phyloP scores from a whole-genome alignment of 2,329 filamentous ascomycete species.

The Helotiales sp. region DNA sequence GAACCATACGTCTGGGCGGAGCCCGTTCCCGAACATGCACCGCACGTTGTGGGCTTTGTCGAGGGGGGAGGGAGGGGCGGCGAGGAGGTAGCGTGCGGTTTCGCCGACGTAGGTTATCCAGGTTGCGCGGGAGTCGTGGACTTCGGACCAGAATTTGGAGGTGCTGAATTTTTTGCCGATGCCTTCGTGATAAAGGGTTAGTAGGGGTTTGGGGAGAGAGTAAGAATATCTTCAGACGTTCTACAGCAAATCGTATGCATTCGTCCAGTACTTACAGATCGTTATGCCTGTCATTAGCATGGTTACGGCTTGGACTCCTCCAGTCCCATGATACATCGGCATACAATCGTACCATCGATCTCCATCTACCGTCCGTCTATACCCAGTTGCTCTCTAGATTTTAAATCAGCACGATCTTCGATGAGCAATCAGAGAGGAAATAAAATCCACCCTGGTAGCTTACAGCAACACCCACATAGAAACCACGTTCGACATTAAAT shows the following conservation, averaged over 20 bases:
- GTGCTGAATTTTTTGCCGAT: slow-evolving; percentile 72
- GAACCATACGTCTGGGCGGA: slow-evolving; percentile 71
- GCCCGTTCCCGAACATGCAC: slow-evolving; percentile 68
- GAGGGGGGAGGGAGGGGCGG: slow-evolving; percentile 65
- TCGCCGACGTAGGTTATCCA: slow-evolving; percentile 81
- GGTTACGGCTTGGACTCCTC: slow-evolving; percentile 45
- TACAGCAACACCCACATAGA: slow-evolving; percentile 38
- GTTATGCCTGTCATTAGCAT: slow-evolving; percentile 51
- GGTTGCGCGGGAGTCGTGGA: slow-evolving; percentile 69
- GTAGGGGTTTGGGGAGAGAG: too few relatives aligned
- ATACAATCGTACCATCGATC: slow-evolving; percentile 79
- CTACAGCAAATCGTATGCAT: not conserved
- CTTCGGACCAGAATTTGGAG: slow-evolving; percentile 72
- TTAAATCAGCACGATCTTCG: not conserved
- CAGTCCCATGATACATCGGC: slow-evolving; percentile 78
- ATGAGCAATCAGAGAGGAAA: not conserved
- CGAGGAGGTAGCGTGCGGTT: slow-evolving; percentile 74
- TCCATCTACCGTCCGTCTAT: slow-evolving; percentile 38
- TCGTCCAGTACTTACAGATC: slow-evolving; percentile 50
- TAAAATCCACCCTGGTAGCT: slow-evolving; percentile 1
- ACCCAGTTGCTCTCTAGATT: slow-evolving; percentile 26
- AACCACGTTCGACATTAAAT: slow-evolving; percentile 57
- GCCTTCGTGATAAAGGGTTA: not conserved
- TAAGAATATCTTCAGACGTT: not conserved
- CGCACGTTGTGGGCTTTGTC: slow-evolving; percentile 64